Evolutionary conservation across 179 eudicot genomes (phyloP), one percentile per base, ranked within the genome.

Genomic region (Silene vulgaris): DNA sequence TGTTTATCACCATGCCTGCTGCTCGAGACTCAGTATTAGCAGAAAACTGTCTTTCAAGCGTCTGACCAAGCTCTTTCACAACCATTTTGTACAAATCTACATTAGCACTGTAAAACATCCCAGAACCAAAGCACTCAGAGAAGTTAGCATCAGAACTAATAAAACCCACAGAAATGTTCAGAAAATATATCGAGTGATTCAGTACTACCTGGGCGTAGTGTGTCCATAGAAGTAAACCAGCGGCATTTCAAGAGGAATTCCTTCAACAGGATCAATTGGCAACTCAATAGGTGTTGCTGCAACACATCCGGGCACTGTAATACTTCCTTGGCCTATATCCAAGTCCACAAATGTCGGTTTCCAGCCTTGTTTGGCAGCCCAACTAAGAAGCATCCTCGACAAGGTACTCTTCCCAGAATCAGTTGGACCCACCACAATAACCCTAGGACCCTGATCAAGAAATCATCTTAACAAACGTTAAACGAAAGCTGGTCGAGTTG

Each of bases 281-380:
- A 95, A 85, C 82, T 95, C 99, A 74, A 95, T 89, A 56, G 99
- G 99, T 23, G 96, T 90, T 1, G 97, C 99, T 77, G 99, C 97
- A 80, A 95, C 84, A 69, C 90, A 88, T 63, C 90, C 99, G 70
- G 99, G 99, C 65, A 89, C 76, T 14, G 97, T 92, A 78, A 95
- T 89, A 72, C 93, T 87, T 77, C 99, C 99, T 83, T 95, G 99
- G 79, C 99, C 99, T 67, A 95, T 84, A 82, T 92, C 99, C 80
- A 95, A 83, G 87, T 95, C 99, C 75, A 95, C 99, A 80, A 88
- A 92, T 28, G 99, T 95, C 60, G 99, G 99, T 77, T 95, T 95
- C 99, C 99, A 95, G 20, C 96, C 97, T 71, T 89, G 99, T 84
- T 95, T 95, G 75, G 99, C 91, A 37, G 97, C 95, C 99, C 99